A percentile compares a stretch with the other conserved stretches of the same genome.
Evolutionary conservation across 805 yeast species (phyloP).

Genomic region (Ogataea glucozyma): DNA sequence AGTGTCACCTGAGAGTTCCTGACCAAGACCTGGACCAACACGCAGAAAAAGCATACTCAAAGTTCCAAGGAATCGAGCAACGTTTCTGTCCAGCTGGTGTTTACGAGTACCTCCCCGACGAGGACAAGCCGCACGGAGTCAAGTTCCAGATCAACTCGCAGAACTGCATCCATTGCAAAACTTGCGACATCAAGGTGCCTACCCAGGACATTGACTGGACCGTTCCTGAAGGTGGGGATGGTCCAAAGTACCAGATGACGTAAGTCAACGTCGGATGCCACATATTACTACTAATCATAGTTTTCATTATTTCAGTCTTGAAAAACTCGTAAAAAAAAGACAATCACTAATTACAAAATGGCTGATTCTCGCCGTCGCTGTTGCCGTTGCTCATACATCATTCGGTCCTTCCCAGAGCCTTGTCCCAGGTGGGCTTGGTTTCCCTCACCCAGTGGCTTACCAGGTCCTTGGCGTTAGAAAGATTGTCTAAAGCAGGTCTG

Average conservation of each 20-base stretch:
- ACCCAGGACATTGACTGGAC: conserved; percentile 93
- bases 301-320: too few species aligned
- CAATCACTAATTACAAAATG: background rate
- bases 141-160: conserved; percentile 92
- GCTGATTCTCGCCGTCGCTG: too few species aligned
- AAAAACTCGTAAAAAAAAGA: background rate
- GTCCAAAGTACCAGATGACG: conserved; percentile 92
- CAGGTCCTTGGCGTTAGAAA: conserved; percentile 66
- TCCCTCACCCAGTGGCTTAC: conserved; percentile 54
- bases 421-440: conserved; percentile 60
- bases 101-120: conserved; percentile 83
- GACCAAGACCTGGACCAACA: conserved; percentile 66
- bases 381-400: too few species aligned
- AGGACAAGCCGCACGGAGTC: conserved; percentile 57
- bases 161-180: conserved; percentile 97
- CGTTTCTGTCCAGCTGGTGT: conserved; percentile 99
- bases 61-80: conserved; percentile 82
- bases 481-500: conserved; percentile 86
- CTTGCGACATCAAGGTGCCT: conserved; percentile 97
- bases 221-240: conserved; percentile 99
- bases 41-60: conserved; percentile 67
- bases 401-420: conserved; percentile 60
- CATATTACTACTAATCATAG: too few species aligned
- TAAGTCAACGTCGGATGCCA: too few species aligned
- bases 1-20: conserved; percentile 76